These are phyloP conservation scores for Herpetospermum pedunculosum DNA, from an alignment of 306 rosid species.

Conservation along the genomic window DNA sequence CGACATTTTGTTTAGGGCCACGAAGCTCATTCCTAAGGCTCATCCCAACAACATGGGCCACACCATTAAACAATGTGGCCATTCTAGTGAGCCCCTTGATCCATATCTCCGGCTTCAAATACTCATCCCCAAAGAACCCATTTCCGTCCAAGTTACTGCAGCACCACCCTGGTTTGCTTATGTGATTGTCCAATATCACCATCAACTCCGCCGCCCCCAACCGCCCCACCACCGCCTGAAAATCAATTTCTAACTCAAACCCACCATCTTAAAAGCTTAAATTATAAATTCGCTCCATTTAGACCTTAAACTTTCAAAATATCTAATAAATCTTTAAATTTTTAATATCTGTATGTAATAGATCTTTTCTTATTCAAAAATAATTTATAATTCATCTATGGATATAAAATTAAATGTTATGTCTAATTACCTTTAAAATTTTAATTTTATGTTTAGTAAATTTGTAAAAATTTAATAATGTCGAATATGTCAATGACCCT, in stretches of 20 bases:
- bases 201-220: constrained; percentile 52
- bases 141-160: constrained; percentile 53
- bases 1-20: constrained; percentile 62
- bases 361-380: too few species aligned
- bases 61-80: constrained; percentile 63
- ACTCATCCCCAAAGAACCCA: constrained; percentile 69
- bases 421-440: too few species aligned
- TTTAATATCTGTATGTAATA: too few species aligned
- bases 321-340: too few species aligned
- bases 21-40: constrained; percentile 86
- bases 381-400: too few species aligned
- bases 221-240: constrained; percentile 50
- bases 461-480: too few species aligned
- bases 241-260: not conserved
- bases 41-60: constrained; percentile 55
- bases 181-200: constrained; percentile 77
- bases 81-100: constrained; percentile 53
- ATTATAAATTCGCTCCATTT: too few species aligned
- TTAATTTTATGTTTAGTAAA: too few species aligned
- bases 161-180: constrained; percentile 77
- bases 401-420: too few species aligned
- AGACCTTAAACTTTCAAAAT: too few species aligned
- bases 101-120: constrained; percentile 59
- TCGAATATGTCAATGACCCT: too few species aligned
- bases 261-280: too few species aligned